Evolutionary conservation across 1,284 basidiomycete species (phyloP).

Genomic region (Ganoderma lucidum): DNA sequence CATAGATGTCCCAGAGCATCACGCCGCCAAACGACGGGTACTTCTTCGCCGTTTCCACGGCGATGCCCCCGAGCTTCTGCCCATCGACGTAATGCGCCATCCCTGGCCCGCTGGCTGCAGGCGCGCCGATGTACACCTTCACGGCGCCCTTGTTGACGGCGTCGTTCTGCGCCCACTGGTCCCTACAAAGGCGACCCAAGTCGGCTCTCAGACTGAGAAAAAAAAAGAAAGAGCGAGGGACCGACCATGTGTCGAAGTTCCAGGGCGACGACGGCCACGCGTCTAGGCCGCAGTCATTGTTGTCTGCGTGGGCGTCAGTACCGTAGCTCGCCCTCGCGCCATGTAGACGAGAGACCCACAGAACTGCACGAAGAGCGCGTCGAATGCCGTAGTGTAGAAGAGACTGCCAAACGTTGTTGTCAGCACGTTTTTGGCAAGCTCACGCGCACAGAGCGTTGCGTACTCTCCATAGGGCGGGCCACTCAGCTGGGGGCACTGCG

Average conservation of each 20-base stretch:
- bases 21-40: constrained; percentile 73
- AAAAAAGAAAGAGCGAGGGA: background rate
- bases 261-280: background rate
- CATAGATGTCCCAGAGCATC: constrained; percentile 58
- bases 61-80: constrained; percentile 52
- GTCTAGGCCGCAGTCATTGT: background rate
- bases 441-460: background rate
- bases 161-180: constrained; percentile 64
- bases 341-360: background rate
- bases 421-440: background rate
- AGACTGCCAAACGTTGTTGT: background rate
- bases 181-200: constrained; percentile 46
- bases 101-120: constrained; percentile 55
- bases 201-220: background rate
- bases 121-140: constrained; percentile 70
- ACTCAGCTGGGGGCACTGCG: constrained; percentile 60
- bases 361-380: background rate
- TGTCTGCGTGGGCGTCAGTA: background rate
- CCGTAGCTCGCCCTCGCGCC: background rate
- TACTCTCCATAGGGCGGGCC: background rate
- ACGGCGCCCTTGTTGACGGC: constrained; percentile 62
- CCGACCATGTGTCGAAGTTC: background rate
- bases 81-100: constrained; percentile 59
- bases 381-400: background rate
- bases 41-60: constrained; percentile 49